Evolutionary conservation across 2,329 filamentous ascomycete genomes (phyloP), one percentile per base, ranked within the genome.

Genomic region (Penicillium sp.): DNA sequence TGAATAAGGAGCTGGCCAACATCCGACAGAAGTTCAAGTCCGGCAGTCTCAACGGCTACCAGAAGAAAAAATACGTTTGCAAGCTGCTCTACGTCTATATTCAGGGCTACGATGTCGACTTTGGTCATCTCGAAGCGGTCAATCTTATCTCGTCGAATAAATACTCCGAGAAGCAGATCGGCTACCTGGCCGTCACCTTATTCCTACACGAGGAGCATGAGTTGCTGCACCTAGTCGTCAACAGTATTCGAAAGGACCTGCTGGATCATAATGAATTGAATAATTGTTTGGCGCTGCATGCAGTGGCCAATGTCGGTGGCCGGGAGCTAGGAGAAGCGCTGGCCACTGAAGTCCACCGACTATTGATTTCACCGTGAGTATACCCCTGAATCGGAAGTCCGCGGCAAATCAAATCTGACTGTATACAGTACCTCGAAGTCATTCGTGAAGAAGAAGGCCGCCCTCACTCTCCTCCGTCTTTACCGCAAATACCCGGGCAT

Each of bases 11-110:
- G 78, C 78, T 99, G 73, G 94, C 94, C 70, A 99, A 99, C 70
- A 99, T 99, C 72, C 86, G 91, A 68, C 91, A 97, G 78, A 97
- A 97, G 77, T 99, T 97, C 80, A 96, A 96, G 83, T 90, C 94
- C 72, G 92, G 91, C 59, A 94, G 83, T 69, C 79, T 99, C 52
- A 96, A 88, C 70, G 95, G 94, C 61, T 99, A 99, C 71, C 91
- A 97, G 80, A 97, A 95, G 81, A 99, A 99, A 84, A 99, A 99
- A 89, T 99, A 99, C 72, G 94, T 99, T 62, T 99, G 94, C 90
- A 99, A 99, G 86, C 85, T 99, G 62, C 81, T 99, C 56, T 99
- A 99, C 74, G 97, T 99, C 67, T 99, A 99, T 75, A 99, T 99
- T 54, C 84, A 99, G 60, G 94, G 94, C 42, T 99, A 94, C 89